These are phyloP conservation scores for Geotrichum bryndzae DNA, from an alignment of 1,139 yeast genomes.

Conservation along the genomic window DNA sequence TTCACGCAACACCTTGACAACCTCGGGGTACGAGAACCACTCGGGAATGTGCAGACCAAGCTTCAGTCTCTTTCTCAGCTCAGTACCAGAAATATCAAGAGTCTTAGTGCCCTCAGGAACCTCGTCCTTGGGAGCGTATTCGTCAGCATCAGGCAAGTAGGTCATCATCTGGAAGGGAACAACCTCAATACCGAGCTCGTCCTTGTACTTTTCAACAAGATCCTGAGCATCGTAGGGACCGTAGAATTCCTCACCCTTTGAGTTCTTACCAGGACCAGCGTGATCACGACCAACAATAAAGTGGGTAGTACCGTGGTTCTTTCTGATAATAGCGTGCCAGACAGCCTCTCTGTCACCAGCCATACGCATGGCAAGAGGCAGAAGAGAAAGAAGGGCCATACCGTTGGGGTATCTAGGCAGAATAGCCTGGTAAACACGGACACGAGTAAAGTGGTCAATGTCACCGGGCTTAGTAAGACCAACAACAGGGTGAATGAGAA, in stretches of 20 bases:
- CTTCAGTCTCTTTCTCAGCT: conserved; percentile 79
- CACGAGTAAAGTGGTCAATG: conserved; percentile 95
- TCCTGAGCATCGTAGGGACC: conserved; percentile 98
- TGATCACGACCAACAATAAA: conserved; percentile 97
- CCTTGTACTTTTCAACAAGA: conserved; percentile 65
- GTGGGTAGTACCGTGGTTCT: conserved; percentile 94
- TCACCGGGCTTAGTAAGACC: conserved; percentile 97
- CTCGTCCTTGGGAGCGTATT: conserved; percentile 92
- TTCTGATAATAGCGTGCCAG: conserved; percentile 96
- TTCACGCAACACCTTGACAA: conserved; percentile 82
- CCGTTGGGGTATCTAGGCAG: conserved; percentile 91
- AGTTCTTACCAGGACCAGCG: conserved; percentile 95
- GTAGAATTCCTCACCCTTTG: conserved; percentile 88
- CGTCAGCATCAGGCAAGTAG: conserved; percentile 88
- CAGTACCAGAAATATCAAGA: conserved; percentile 91
- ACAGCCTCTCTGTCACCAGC: conserved; percentile 98
- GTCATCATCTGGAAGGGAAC: conserved; percentile 98
- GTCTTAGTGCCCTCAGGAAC: conserved; percentile 77
- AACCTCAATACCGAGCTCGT: conserved; percentile 79
- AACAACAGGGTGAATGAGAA: conserved; percentile 92
- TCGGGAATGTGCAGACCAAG: conserved; percentile 87
- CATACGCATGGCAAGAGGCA: conserved; percentile 98
- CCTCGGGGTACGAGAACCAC: conserved; percentile 97
- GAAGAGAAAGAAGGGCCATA: conserved; percentile 78
- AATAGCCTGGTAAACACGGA: conserved; percentile 87